phyloP scores from a whole-genome alignment of 352 stramenopile species.

The Pythium rishiriense region DNA sequence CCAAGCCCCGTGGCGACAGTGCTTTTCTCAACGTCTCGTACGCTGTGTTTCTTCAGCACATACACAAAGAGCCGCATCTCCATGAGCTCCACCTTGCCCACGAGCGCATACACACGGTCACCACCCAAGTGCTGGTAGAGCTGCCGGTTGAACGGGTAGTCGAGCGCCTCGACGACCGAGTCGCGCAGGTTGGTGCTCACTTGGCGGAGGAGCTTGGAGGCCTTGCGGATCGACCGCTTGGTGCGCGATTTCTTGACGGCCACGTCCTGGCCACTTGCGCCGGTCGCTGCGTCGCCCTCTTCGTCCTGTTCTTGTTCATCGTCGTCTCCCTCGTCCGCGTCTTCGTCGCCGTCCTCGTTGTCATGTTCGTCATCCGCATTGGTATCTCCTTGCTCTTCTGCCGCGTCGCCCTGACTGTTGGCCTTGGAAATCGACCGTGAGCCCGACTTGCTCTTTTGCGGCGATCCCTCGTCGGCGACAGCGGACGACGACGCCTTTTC shows the following conservation, averaged over 20 bases:
- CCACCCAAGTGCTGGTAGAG: constrained; percentile 63
- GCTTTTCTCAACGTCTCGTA: constrained; percentile 68
- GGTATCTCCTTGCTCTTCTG: constrained; percentile 27
- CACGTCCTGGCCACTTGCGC: constrained; percentile 29
- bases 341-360: constrained; percentile 3
- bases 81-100: constrained; percentile 76
- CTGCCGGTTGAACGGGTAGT: constrained; percentile 71
- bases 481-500: constrained; percentile 31
- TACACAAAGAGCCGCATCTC: constrained; percentile 82
- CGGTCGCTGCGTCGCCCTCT: constrained; percentile 20
- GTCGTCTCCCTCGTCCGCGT: constrained; percentile 17
- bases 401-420: constrained; percentile 5
- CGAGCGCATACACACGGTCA: constrained; percentile 41
- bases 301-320: constrained; percentile 30
- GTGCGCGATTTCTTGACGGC: constrained; percentile 63
- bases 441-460: constrained; percentile 14
- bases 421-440: constrained; percentile 24
- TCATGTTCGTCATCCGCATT: constrained; percentile 7
- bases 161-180: constrained; percentile 50
- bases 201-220: constrained; percentile 60
- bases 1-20: constrained; percentile 72
- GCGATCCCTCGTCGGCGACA: constrained; percentile 4
- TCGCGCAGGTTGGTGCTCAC: constrained; percentile 69
- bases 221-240: constrained; percentile 72
- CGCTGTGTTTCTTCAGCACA: constrained; percentile 56